phyloP scores from a whole-genome alignment of 306 rosid genomes.

The Mucuna pruriens region DNA sequence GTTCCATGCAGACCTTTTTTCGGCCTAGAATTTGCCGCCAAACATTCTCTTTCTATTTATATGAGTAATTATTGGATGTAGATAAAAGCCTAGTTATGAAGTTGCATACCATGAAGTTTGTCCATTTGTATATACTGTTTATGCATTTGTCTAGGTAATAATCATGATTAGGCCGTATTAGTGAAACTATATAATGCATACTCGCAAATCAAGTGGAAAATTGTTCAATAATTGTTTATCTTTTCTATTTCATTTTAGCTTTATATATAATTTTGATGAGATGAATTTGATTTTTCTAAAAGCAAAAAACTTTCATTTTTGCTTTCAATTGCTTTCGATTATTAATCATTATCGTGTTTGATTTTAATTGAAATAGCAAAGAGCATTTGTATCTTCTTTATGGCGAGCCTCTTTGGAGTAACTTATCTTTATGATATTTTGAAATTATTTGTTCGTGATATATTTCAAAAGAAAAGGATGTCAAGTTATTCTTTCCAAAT shows the following conservation, averaged over 20 bases:
- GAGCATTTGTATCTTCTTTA: too few species aligned
- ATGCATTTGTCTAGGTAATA: background rate
- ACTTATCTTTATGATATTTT: too few species aligned
- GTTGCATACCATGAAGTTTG: background rate
- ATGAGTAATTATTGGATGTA: background rate
- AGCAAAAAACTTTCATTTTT: background rate
- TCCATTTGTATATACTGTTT: background rate
- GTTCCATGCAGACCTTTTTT: slow-evolving; percentile 30
- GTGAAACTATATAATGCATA: background rate
- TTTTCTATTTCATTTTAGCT: background rate
- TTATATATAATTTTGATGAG: background rate
- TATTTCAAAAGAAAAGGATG: too few species aligned
- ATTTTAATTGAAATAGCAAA: too few species aligned
- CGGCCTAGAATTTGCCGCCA: background rate
- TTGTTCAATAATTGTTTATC: background rate
- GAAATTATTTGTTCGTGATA: too few species aligned
- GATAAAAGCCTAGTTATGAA: slow-evolving; percentile 3
- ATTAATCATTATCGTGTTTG: too few species aligned
- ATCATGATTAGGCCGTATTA: background rate
- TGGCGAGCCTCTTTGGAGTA: too few species aligned
- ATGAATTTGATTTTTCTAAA: background rate
- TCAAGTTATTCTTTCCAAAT: too few species aligned
- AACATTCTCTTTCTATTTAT: slow-evolving; percentile 15
- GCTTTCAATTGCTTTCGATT: background rate
- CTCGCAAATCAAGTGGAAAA: background rate